phyloP scores from a whole-genome alignment of 2,329 filamentous ascomycete species.

The Plectosphaerella cucumerina region DNA sequence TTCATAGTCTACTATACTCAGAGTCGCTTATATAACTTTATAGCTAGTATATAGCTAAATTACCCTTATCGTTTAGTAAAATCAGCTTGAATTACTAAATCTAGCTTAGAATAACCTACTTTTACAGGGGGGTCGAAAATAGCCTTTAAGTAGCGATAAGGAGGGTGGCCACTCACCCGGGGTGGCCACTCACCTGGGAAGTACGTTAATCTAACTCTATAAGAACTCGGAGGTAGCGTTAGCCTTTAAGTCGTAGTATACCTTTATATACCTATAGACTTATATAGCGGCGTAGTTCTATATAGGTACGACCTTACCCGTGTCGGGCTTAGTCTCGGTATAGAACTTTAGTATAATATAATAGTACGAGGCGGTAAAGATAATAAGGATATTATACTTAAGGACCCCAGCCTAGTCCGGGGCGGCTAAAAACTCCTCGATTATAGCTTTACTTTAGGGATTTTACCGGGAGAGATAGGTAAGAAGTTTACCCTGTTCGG shows the following conservation, averaged over 20 bases:
- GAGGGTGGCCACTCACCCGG: no score
- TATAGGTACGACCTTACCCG: slow-evolving; percentile 64
- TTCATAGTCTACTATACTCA: no score
- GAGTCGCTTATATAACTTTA: no score
- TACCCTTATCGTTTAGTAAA: no score
- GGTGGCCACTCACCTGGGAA: no score
- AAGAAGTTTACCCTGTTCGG: slow-evolving; percentile 41
- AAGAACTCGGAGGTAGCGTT: slow-evolving; percentile 44
- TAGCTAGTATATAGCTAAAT: no score
- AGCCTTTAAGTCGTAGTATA: slow-evolving; percentile 47
- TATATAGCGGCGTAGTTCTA: slow-evolving; percentile 68
- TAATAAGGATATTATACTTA: slow-evolving; percentile 53
- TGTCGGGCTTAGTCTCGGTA: slow-evolving; percentile 57
- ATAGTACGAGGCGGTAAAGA: slow-evolving; percentile 59
- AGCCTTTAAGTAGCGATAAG: no score
- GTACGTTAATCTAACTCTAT: slow-evolving; percentile 44
- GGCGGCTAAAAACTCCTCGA: slow-evolving; percentile 34
- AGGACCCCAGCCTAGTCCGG: slow-evolving; percentile 17
- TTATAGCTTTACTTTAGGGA: slow-evolving; percentile 58
- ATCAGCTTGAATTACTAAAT: no score
- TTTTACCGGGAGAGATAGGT: slow-evolving; percentile 61
- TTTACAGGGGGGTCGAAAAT: no score
- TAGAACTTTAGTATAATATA: slow-evolving; percentile 70
- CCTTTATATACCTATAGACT: slow-evolving; percentile 52
- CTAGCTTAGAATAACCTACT: no score